Base-by-base conservation (phyloP, 306 rosid genomes). In the Biancaea sappan region DNA sequence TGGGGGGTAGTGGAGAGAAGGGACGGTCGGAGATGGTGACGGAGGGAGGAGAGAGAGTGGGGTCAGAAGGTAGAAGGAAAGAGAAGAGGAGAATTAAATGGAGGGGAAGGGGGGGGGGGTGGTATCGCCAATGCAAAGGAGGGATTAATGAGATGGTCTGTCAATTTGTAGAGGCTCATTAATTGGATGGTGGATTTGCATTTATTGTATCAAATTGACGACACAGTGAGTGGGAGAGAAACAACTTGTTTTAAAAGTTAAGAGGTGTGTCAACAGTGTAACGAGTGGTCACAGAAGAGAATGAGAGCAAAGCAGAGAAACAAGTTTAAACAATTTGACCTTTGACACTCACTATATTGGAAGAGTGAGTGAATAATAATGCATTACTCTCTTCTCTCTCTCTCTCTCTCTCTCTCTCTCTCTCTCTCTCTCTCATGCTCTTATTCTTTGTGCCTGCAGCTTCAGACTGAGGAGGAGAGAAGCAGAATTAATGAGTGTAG, bases 21-120 rank as follows among this genome's bases (percentile, higher is more conserved):
- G 70, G 81, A 73, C 37, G 84, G 79, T 75, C 79, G 86, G 89
- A 82, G 78, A 88, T 72, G 15, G 83, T 5, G 75, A 21, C 13
- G 31, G 78, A 22, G 12, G 59, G 18, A 12, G 53, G 46, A 11
- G 18, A 25, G 72, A 9, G 77, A 47, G 52, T 58, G 65, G 61
- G 44, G 48, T 48, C 76, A 46, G 59, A 48, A 73, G 72, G 22
- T 18, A 35, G 44, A 43, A 73, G 73, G 52, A 70, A 78, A 66
- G 53, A 56, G 50, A 16, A 63, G 74, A 63, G 50, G 4, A 38
- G 9, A 59, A 80, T 71, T 72, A 74, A 85, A 77, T 86, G 88
- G 82, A 5, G 31, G 48, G 48, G 4, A 12, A 4, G 18, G 46
- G n/a, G n/a, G n/a, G n/a, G n/a, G n/a, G n/a, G 6, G n/a, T 43